These are phyloP conservation scores for Arxiozyma telluris DNA, from an alignment of 1,139 yeast genomes.

Conservation along the genomic window DNA sequence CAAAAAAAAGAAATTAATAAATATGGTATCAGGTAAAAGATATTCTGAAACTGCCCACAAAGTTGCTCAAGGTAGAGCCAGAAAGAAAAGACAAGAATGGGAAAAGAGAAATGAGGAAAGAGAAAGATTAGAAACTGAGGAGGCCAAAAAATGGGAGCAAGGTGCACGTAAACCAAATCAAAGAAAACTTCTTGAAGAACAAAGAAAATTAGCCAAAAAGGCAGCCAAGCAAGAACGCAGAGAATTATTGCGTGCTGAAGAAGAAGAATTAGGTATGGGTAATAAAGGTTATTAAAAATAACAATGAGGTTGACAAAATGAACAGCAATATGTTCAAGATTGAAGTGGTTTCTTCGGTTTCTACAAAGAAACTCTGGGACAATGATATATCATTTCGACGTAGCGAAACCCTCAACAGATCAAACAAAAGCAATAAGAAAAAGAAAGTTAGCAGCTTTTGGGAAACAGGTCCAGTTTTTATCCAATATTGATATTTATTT, in stretches of 20 bases:
- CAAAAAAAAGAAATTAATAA: neutral
- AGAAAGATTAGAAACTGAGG: constrained; percentile 22
- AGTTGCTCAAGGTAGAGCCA: constrained; percentile 29
- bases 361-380: neutral
- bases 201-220: constrained; percentile 24
- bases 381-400: neutral
- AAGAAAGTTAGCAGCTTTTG: neutral
- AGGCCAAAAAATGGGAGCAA: constrained; percentile 30
- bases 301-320: neutral
- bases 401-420: too few relatives aligned
- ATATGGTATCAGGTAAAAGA: constrained; percentile 25
- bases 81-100: constrained; percentile 28
- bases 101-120: constrained; percentile 23
- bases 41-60: constrained; percentile 30
- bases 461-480: neutral
- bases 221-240: constrained; percentile 29
- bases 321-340: neutral
- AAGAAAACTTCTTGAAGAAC: constrained; percentile 24
- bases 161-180: constrained; percentile 30
- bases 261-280: constrained; percentile 23
- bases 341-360: neutral
- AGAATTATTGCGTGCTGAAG: constrained; percentile 27
- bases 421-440: too few relatives aligned
- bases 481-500: too few relatives aligned
- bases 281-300: constrained; percentile 19